Conservation (phyloP, 495 filamentous ascomycete genomes). For the Gamarada debralockiae region DNA sequence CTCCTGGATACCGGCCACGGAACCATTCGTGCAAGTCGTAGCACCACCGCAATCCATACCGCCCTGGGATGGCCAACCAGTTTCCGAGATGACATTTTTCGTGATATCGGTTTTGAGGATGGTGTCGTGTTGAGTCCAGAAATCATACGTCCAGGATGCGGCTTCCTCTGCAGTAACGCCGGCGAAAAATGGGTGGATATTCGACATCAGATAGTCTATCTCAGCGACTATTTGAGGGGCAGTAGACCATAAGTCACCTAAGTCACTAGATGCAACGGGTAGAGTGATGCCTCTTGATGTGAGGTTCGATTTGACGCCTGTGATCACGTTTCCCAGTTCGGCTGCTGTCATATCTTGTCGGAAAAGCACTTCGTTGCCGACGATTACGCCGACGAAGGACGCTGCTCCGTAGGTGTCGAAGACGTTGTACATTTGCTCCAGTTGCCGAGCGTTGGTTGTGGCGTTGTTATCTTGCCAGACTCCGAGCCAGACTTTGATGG, state of each 20-base stretch:
- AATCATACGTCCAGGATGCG: slow-evolving; percentile 77
- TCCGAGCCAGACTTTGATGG: slow-evolving; percentile 89
- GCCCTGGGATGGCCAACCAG: slow-evolving; percentile 86
- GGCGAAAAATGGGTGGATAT: slow-evolving; percentile 95
- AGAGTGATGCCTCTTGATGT: slow-evolving; percentile 61
- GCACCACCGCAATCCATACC: slow-evolving; percentile 71
- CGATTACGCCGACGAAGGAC: slow-evolving; percentile 78
- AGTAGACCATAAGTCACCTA: slow-evolving; percentile 76
- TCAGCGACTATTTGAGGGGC: slow-evolving; percentile 56
- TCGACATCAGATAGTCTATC: slow-evolving; percentile 91
- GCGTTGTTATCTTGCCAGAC: slow-evolving; percentile 88
- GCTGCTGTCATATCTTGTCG: slow-evolving; percentile 65
- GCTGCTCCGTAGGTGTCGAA: slow-evolving; percentile 62
- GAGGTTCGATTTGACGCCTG: slow-evolving; percentile 66
- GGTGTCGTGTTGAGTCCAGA: slow-evolving; percentile 69
- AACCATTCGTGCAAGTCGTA: slow-evolving; percentile 53
- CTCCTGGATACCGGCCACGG: slow-evolving; percentile 75
- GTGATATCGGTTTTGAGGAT: slow-evolving; percentile 54
- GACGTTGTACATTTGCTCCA: slow-evolving; percentile 76
- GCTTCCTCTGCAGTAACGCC: slow-evolving; percentile 67
- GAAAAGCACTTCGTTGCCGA: slow-evolving; percentile 94
- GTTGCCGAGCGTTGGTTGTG: slow-evolving; percentile 78
- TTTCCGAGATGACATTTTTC: slow-evolving; percentile 77
- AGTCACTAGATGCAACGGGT: slow-evolving; percentile 82
- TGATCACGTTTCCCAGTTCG: slow-evolving; percentile 61